Base-by-base conservation (phyloP, 192 early-diverging fungal genomes). In the Mortierella hygrophila region DNA sequence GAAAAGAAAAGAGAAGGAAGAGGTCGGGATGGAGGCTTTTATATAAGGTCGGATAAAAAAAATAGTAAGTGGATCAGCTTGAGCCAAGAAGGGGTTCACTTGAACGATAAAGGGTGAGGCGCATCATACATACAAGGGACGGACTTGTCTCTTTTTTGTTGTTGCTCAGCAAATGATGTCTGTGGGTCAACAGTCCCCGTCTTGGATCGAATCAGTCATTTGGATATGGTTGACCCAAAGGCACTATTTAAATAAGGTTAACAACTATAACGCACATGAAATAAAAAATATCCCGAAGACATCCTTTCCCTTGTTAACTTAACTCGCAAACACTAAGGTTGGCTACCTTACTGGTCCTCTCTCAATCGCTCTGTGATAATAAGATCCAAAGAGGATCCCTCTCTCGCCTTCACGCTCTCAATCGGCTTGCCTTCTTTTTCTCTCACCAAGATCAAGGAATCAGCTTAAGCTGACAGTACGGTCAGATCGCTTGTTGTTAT, bases 1-100 rank as follows among this genome's bases (percentile, higher is more conserved):
- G 37, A 47, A 70, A 74, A 79, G 16, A 65, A 73, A 35, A 78
- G 57, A 72, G 54, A 57, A 57, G 69, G 46, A 73, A 65, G 2
- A 11, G 49, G 10, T 41, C 44, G 32, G 55, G 47, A 65, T 46
- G 60, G 37, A 65, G 49, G 57, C 29, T 29, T 47, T 52, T 35
- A 32, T 75, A 57, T 57, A 75, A 15, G 10, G 49, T 32, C 29
- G 41, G 42, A 49, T 44, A 70, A 72, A 60, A 40, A 40, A 40
- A 40, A 40, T 5, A 40, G 38, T 49, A 55, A 52, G 18, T 21
- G 65, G 54, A 75, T 65, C 60, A 29, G 60, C 29, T 15, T 65
- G 60, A 35, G 11, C 21, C n/a, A 26, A 57, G n/a, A 26, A 57
- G n/a, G 21, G 21, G 9, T 57, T 8, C n/a, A 65, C 18, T 52